Evolutionary conservation across 2,329 filamentous ascomycete genomes (phyloP).

Genomic region (Rachicladosporium sp.): DNA sequence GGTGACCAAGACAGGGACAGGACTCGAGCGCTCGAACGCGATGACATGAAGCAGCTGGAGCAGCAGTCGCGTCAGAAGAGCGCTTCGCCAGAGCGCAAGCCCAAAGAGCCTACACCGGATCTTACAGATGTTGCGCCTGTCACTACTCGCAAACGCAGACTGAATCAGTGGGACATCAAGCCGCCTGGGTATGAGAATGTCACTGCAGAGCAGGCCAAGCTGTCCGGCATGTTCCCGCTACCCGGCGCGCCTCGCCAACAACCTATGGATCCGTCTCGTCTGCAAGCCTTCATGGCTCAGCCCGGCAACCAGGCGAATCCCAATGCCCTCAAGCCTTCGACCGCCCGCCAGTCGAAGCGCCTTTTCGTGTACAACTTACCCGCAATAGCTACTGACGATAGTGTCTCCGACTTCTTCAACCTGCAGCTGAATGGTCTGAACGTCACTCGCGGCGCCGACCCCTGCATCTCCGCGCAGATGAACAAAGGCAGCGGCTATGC

Average conservation of each 20-base stretch:
- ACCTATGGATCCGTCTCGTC: slow-evolving; percentile 83
- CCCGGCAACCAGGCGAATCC: slow-evolving; percentile 59
- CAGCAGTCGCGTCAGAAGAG: slow-evolving; percentile 45
- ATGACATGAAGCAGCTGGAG: slow-evolving; percentile 24
- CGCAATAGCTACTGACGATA: slow-evolving; percentile 58
- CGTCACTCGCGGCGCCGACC: slow-evolving; percentile 69
- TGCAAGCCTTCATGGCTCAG: slow-evolving; percentile 93
- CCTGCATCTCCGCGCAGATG: slow-evolving; percentile 73
- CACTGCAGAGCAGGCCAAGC: slow-evolving; percentile 93
- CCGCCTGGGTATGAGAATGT: slow-evolving; percentile 96
- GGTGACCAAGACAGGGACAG: slow-evolving; percentile 20
- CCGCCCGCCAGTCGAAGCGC: slow-evolving; percentile 87
- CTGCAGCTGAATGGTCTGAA: slow-evolving; percentile 94
- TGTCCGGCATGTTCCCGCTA: slow-evolving; percentile 97
- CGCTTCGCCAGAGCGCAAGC: slow-evolving; percentile 73
- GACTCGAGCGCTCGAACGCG: slow-evolving; percentile 26
- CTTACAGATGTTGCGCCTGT: slow-evolving; percentile 76
- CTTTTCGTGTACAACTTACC: slow-evolving; percentile 80
- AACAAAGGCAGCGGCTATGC: slow-evolving; percentile 70
- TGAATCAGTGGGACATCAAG: slow-evolving; percentile 99
- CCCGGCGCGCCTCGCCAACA: slow-evolving; percentile 91
- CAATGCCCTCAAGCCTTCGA: slow-evolving; percentile 78
- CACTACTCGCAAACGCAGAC: slow-evolving; percentile 71
- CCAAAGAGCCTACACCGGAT: slow-evolving; percentile 91
- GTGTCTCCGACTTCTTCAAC: slow-evolving; percentile 78